phyloP scores from a whole-genome alignment of 1,284 basidiomycete genomes.

The Boletus mariae region DNA sequence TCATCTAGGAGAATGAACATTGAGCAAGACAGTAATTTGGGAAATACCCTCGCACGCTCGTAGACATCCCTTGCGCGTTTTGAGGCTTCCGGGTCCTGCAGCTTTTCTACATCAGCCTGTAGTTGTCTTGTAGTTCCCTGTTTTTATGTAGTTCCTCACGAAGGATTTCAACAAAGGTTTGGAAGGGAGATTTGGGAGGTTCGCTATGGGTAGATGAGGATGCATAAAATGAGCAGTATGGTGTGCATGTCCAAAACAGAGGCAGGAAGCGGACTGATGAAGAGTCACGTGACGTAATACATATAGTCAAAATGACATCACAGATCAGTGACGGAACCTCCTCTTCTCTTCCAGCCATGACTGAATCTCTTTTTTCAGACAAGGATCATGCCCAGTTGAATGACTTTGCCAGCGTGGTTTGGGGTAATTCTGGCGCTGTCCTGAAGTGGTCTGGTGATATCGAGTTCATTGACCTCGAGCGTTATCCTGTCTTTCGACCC shows the following conservation, averaged over 20 bases:
- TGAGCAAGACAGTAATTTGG: conserved; percentile 6
- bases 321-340: too few species aligned
- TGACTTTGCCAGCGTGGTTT: too few species aligned
- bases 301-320: too few species aligned
- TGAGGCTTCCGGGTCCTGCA: conserved; percentile 98
- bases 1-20: conserved; percentile 38
- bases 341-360: conserved; percentile 13
- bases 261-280: conserved; percentile 25
- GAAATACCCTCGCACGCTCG: conserved; percentile 81
- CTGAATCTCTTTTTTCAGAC: too few species aligned
- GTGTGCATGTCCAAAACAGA: conserved; percentile 43
- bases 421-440: too few species aligned
- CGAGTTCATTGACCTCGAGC: too few species aligned
- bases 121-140: conserved; percentile 70
- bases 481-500: too few species aligned
- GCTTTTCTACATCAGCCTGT: conserved; percentile 94
- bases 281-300: too few species aligned
- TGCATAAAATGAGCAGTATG: conserved; percentile 57
- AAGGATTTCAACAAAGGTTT: conserved; percentile 93
- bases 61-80: conserved; percentile 87
- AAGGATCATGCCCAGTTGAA: too few species aligned
- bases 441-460: too few species aligned
- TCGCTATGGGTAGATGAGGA: conserved; percentile 61
- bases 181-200: conserved; percentile 87
- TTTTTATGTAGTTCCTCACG: conserved; percentile 92